These are phyloP conservation scores for Monilinia vaccinii-corymbosi DNA, from an alignment of 2,329 filamentous ascomycete species.

Conservation along the genomic window DNA sequence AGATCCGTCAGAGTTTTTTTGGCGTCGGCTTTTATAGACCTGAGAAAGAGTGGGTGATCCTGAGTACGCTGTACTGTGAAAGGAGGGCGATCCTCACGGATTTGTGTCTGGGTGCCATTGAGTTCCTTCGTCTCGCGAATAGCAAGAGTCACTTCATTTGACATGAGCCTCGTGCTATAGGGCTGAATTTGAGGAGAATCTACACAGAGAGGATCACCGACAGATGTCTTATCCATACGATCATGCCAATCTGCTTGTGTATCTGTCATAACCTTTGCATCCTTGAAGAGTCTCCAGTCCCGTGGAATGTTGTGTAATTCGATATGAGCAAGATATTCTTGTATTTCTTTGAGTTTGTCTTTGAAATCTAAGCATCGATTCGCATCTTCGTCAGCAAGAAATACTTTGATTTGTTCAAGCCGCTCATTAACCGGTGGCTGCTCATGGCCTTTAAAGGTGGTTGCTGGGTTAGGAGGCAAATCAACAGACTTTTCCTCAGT, in stretches of 20 bases:
- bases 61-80: constrained; percentile 18
- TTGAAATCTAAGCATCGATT: constrained; percentile 36
- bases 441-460: constrained; percentile 18
- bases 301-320: neutral
- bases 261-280: constrained; percentile 21
- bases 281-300: constrained; percentile 14
- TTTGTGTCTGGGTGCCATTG: constrained; percentile 13
- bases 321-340: constrained; percentile 20
- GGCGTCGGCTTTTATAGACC: constrained; percentile 15
- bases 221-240: neutral
- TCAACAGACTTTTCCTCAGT: neutral
- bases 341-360: constrained; percentile 28
- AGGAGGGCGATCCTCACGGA: constrained; percentile 19
- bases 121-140: constrained; percentile 11
- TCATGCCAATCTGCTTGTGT: constrained; percentile 20
- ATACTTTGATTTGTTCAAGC: constrained; percentile 33
- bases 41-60: constrained; percentile 19
- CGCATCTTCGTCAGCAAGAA: constrained; percentile 41
- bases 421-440: constrained; percentile 30
- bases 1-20: constrained; percentile 10
- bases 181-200: constrained; percentile 9
- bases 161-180: constrained; percentile 18
- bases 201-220: constrained; percentile 2
- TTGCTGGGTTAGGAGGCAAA: neutral
- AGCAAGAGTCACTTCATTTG: constrained; percentile 1